Percentiles rank a stretch among this genome's conserved stretches.
These are phyloP conservation scores for Pseudonitzschia multiseries DNA, from an alignment of 108 stramenopile species.

Conservation along the genomic window DNA sequence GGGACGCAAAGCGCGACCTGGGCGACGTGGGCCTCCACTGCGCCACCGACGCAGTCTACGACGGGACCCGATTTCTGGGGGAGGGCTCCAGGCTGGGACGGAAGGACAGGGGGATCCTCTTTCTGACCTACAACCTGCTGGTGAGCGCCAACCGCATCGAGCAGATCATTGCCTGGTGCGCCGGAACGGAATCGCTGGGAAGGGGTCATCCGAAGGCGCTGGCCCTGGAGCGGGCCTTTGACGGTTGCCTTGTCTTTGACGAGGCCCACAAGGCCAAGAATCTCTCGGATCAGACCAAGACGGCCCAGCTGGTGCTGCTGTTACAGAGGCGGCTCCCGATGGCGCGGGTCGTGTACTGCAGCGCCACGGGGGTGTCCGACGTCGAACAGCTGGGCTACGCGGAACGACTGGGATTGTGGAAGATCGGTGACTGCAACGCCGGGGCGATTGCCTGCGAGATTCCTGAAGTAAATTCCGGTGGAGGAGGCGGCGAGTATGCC, in stretches of 20 bases:
- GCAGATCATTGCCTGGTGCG: conserved; percentile 69
- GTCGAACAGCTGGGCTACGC: conserved; percentile 80
- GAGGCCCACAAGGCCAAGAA: conserved; percentile 89
- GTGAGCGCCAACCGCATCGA: conserved; percentile 59
- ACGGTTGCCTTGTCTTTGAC: conserved; percentile 72
- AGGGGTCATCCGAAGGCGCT: neutral
- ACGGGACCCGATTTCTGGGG: conserved; percentile 38
- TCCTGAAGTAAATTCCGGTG: neutral
- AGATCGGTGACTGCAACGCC: neutral
- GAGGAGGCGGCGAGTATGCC: conserved; percentile 14
- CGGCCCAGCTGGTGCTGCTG: conserved; percentile 59
- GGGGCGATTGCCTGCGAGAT: no score
- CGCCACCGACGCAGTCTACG: conserved; percentile 36
- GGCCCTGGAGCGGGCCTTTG: conserved; percentile 47
- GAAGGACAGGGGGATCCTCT: conserved; percentile 40
- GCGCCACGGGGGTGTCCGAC: conserved; percentile 83
- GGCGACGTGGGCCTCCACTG: conserved; percentile 43
- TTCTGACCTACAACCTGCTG: conserved; percentile 57
- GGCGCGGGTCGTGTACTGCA: conserved; percentile 76
- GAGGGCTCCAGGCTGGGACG: conserved; percentile 16
- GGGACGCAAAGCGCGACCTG: conserved; percentile 63
- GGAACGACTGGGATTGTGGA: conserved; percentile 79
- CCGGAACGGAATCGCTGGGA: conserved; percentile 30
- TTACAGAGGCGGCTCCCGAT: conserved; percentile 73
- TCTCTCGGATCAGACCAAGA: conserved; percentile 56